A percentile compares a stretch with the other conserved stretches of the same genome.
Evolutionary conservation across 441 rosid genomes (phyloP).

Genomic region (Adansonia madagascariensis): DNA sequence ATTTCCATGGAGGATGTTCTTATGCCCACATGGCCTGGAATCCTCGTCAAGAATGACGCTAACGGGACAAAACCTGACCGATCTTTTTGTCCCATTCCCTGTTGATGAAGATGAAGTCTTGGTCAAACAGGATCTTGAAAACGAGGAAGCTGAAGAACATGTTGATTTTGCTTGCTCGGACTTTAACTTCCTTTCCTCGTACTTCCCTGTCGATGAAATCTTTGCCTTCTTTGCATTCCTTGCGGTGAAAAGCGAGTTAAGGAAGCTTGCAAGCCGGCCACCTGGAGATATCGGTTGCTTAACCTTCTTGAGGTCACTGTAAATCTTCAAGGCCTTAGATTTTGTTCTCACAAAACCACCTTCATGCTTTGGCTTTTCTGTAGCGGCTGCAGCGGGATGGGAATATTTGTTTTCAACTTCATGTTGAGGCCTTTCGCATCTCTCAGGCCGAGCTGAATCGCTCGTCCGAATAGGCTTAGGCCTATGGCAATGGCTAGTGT

Average conservation of each 20-base stretch:
- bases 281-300: constrained; percentile 73
- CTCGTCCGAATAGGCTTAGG: constrained; percentile 61
- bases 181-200: constrained; percentile 28
- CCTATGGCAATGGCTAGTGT: constrained; percentile 37
- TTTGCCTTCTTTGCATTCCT: constrained; percentile 46
- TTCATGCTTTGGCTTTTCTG: constrained; percentile 43
- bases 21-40: constrained; percentile 46
- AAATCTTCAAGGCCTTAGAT: constrained; percentile 63
- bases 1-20: constrained; percentile 30
- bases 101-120: constrained; percentile 57
- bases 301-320: constrained; percentile 60
- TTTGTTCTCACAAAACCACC: constrained; percentile 53
- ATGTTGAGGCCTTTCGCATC: constrained; percentile 10
- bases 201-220: constrained; percentile 37
- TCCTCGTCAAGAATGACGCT: constrained; percentile 61
- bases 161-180: constrained; percentile 41
- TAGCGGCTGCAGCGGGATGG: not conserved
- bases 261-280: constrained; percentile 58
- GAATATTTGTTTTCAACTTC: constrained; percentile 3
- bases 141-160: constrained; percentile 65
- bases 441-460: constrained; percentile 20
- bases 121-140: constrained; percentile 64
- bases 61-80: constrained; percentile 62
- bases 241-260: constrained; percentile 59
- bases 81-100: constrained; percentile 45